Evolutionary conservation across 805 yeast species (phyloP).

Genomic region (Wickerhamiella kurtzmanii): DNA sequence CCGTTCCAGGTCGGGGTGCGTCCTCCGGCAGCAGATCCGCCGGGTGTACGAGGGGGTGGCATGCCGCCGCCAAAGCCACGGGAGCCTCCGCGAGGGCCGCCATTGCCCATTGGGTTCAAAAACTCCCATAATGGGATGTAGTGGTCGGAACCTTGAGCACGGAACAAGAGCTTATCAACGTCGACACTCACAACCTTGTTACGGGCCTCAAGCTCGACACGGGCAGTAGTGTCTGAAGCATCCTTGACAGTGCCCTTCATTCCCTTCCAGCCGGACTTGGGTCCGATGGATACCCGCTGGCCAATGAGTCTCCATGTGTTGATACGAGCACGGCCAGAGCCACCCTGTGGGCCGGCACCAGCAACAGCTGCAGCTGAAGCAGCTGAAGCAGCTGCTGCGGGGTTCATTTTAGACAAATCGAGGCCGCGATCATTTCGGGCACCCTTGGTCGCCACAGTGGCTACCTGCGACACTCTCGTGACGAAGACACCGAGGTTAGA

Average conservation of each 20-base stretch:
- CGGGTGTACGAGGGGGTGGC: constrained; percentile 19
- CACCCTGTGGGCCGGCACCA: constrained; percentile 4
- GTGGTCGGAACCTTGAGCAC: constrained; percentile 42
- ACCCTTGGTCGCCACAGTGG: constrained; percentile 75
- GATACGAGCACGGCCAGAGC: constrained; percentile 5
- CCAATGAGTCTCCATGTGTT: constrained; percentile 39
- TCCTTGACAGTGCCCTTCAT: constrained; percentile 86
- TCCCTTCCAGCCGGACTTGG: constrained; percentile 89
- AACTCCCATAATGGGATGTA: constrained; percentile 69
- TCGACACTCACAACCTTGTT: constrained; percentile 76
- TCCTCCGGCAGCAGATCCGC: constrained; percentile 27
- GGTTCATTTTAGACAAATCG: constrained; percentile 83
- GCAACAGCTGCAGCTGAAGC: constrained; percentile 45
- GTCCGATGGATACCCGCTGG: constrained; percentile 71
- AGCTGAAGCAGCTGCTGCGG: constrained; percentile 32
- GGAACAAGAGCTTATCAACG: constrained; percentile 64
- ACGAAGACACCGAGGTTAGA: constrained; percentile 92
- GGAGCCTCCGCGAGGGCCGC: constrained; percentile 7
- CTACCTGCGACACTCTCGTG: constrained; percentile 57
- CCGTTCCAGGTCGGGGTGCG: constrained; percentile 19
- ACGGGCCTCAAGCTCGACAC: constrained; percentile 88
- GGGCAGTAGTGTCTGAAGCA: constrained; percentile 80
- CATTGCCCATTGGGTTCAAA: constrained; percentile 28
- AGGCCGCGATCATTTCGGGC: constrained; percentile 44
- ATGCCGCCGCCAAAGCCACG: constrained; percentile 10